Conservation (phyloP, 2,329 filamentous ascomycete species). For the Colletotrichum phormii region DNA sequence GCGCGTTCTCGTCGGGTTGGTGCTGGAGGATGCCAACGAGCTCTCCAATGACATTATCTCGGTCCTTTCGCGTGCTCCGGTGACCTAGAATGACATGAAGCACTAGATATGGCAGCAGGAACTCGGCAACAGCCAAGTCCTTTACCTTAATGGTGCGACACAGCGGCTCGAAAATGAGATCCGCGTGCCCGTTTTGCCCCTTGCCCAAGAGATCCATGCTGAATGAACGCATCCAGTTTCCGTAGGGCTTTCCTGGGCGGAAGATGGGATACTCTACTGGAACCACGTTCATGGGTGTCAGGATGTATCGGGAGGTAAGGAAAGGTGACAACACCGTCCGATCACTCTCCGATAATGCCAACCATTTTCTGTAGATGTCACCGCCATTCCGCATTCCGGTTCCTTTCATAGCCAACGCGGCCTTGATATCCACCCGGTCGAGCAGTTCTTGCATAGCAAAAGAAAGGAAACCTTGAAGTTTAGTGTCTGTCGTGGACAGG, state of each 20-base stretch:
- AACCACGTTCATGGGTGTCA: constrained; percentile 71
- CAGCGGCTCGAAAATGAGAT: constrained; percentile 83
- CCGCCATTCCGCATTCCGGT: constrained; percentile 59
- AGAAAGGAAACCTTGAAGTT: constrained; percentile 89
- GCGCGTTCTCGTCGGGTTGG: constrained; percentile 60
- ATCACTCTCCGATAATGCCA: constrained; percentile 79
- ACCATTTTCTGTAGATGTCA: constrained; percentile 79
- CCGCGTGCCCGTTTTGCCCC: constrained; percentile 78
- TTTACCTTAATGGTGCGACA: constrained; percentile 86
- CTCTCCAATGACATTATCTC: constrained; percentile 76
- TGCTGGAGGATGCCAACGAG: constrained; percentile 79
- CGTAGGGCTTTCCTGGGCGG: constrained; percentile 74
- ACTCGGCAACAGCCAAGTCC: constrained; percentile 87
- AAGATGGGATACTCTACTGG: constrained; percentile 83
- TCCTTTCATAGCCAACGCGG: constrained; percentile 59
- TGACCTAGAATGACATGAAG: constrained; percentile 86
- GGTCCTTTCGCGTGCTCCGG: constrained; percentile 68
- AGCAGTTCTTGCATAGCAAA: constrained; percentile 95
- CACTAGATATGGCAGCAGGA: constrained; percentile 88
- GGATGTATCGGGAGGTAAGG: constrained; percentile 82
- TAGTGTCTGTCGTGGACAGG: constrained; percentile 87
- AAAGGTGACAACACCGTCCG: constrained; percentile 90
- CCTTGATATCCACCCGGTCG: constrained; percentile 78
- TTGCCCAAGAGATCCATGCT: constrained; percentile 85
- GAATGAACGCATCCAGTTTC: constrained; percentile 83